Evolutionary conservation across 192 early-diverging fungal genomes (phyloP).

Genomic region (Coemansia sp.): DNA sequence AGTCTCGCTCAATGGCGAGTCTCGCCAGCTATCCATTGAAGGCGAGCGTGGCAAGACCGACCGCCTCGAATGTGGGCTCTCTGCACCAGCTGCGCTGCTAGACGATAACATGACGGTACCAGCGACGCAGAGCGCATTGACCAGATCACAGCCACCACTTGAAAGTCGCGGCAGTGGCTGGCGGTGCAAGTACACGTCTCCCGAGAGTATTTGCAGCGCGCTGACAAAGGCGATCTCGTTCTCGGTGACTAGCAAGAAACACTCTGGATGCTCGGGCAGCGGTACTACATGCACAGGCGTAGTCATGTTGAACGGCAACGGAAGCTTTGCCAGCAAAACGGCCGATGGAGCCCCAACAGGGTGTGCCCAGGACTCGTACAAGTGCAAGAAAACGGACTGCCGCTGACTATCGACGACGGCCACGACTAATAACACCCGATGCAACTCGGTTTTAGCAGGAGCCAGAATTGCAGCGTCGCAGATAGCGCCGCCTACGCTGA

Average conservation of each 20-base stretch:
- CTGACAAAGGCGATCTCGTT: conserved; percentile 22
- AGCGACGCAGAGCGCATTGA: conserved; percentile 21
- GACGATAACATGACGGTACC: conserved; percentile 4
- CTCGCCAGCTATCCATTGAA: neutral
- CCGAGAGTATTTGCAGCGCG: conserved; percentile 40
- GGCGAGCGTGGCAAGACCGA: neutral
- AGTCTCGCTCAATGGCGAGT: neutral
- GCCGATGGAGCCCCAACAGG: neutral
- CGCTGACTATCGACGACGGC: conserved; percentile 24
- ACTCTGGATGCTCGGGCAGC: conserved; percentile 31
- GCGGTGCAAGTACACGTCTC: conserved; percentile 37
- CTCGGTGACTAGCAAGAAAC: conserved; percentile 31
- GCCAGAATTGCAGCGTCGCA: conserved; percentile 38
- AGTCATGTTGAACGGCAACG: conserved; percentile 26
- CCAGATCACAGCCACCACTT: conserved; percentile 10
- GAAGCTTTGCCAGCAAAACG: conserved; percentile 32
- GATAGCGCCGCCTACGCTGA: conserved; percentile 17
- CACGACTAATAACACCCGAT: conserved; percentile 33
- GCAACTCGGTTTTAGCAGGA: conserved; percentile 16
- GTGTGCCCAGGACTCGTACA: conserved; percentile 40
- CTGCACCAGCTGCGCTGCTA: neutral
- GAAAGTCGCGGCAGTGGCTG: conserved; percentile 10
- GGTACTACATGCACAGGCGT: conserved; percentile 34
- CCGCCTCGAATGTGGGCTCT: neutral
- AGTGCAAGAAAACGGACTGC: conserved; percentile 16